Base-by-base conservation (phyloP, 1,284 basidiomycete species). In the Malassezia caprae region DNA sequence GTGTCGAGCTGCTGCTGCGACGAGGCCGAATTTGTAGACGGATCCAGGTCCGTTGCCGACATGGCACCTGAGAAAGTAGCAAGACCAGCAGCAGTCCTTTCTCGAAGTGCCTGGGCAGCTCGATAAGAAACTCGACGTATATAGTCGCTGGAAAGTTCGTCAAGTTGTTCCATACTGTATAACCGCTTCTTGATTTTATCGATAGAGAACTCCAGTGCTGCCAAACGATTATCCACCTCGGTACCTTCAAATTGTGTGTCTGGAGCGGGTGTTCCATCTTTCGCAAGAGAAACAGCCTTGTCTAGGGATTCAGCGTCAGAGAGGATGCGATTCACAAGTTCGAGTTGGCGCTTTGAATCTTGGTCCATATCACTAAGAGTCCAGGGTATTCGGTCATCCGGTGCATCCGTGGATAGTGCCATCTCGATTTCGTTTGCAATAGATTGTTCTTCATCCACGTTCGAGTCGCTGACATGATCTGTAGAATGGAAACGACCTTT, bases 141-240 rank as follows among this genome's bases (percentile, higher is more conserved):
- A 28, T 56, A 60, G 1, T 23, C 8, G 6, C 24, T 21, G 17
- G 53, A 42, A 11, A 53, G 34, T 23, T 39, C 17, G 31, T 51
- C 49, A 3, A 60, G 53, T 34, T 56, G 58, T 17, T n/a, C 32
- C 23, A 53, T 13, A 2, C 35, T 8, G 32, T 60, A 46, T 19
- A 56, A 45, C 21, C 46, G 50, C 26, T 27, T 23, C 19, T 56
- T 15, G 13, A 56, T 31, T 17, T 41, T 27, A 41, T 60, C 58
- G 15, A 56, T 56, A n/a, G 55, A 56, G 54, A 62, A 61, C 21
- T 67, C 68, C 39, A 70, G 45, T 11, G 63, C 56, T 19, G 11
- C 28, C 61, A 67, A 59, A 15, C 64, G 57, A 3, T 60, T 39
- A 35, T 70, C 68, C 12, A 56, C 58, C 42, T 70, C 64, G 13